Evolutionary conservation across 495 filamentous ascomycete genomes (phyloP).

Genomic region (Opeltia flavorubescens): DNA sequence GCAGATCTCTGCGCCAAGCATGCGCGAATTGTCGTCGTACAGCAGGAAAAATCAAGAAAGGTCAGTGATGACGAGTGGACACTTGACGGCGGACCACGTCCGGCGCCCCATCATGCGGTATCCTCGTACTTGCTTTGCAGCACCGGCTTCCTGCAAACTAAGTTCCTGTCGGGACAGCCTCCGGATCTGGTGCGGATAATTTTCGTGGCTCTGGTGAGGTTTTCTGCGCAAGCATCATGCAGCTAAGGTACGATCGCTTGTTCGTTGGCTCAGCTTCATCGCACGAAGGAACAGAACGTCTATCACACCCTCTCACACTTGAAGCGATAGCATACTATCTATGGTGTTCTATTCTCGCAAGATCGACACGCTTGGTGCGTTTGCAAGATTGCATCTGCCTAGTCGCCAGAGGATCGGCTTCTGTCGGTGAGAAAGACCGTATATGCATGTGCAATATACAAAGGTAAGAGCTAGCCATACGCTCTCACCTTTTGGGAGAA

Average conservation of each 20-base stretch:
- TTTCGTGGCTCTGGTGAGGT: neutral
- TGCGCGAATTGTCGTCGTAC: neutral
- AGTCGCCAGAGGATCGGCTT: neutral
- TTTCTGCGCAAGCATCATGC: neutral
- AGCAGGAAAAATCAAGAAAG: neutral
- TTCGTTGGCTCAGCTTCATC: neutral
- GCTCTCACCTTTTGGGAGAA: neutral
- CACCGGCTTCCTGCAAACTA: neutral
- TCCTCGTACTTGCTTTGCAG: too few relatives aligned
- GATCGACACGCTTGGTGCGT: neutral
- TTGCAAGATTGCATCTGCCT: neutral
- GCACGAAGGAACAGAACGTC: neutral
- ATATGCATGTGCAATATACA: neutral
- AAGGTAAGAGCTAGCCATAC: neutral
- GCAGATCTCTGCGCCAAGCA: too few relatives aligned
- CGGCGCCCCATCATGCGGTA: too few relatives aligned
- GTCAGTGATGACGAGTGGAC: too few relatives aligned
- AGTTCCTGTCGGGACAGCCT: neutral
- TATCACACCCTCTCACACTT: neutral
- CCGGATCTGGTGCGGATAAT: neutral
- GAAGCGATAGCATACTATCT: neutral
- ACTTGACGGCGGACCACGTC: too few relatives aligned
- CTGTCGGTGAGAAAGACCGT: neutral
- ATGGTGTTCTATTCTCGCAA: neutral
- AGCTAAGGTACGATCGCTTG: neutral